A percentile compares a stretch with the other conserved stretches of the same genome.
Conservation (phyloP, 1,139 yeast genomes). For the Candida sanyaensis region DNA sequence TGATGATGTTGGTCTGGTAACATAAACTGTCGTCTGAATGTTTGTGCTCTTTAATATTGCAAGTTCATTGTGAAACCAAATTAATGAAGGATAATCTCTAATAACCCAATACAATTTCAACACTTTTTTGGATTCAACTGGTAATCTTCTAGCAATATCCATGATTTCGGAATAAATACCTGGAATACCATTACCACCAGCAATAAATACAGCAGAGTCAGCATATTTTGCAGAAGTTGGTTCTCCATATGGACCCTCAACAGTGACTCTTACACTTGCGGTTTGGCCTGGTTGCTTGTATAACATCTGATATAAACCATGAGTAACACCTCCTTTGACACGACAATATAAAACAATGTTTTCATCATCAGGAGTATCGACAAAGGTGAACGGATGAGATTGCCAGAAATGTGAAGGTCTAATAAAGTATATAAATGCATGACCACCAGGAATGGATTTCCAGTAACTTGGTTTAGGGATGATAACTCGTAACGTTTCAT, state of each 20-base stretch:
- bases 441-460: conserved; percentile 50
- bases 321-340: conserved; percentile 42
- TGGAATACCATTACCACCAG: conserved; percentile 48
- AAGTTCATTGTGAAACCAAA: conserved; percentile 58
- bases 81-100: conserved; percentile 42
- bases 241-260: conserved; percentile 47
- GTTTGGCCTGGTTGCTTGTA: conserved; percentile 26
- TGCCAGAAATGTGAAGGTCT: conserved; percentile 40
- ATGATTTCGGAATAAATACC: conserved; percentile 42
- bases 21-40: conserved; percentile 39
- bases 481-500: conserved; percentile 41
- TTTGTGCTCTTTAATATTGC: conserved; percentile 28
- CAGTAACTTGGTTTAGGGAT: conserved; percentile 44
- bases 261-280: conserved; percentile 28
- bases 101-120: conserved; percentile 55
- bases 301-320: conserved; percentile 31
- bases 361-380: conserved; percentile 19
- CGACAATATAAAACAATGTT: conserved; percentile 29
- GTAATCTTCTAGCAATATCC: conserved; percentile 36
- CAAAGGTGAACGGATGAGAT: conserved; percentile 35
- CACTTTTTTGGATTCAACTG: conserved; percentile 43
- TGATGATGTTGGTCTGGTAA: conserved; percentile 38
- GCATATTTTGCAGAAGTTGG: conserved; percentile 29
- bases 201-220: conserved; percentile 41
- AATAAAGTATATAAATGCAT: conserved; percentile 51